These are phyloP conservation scores for Tubosaeta sp. DNA, from an alignment of 768 basidiomycete species.

Conservation along the genomic window DNA sequence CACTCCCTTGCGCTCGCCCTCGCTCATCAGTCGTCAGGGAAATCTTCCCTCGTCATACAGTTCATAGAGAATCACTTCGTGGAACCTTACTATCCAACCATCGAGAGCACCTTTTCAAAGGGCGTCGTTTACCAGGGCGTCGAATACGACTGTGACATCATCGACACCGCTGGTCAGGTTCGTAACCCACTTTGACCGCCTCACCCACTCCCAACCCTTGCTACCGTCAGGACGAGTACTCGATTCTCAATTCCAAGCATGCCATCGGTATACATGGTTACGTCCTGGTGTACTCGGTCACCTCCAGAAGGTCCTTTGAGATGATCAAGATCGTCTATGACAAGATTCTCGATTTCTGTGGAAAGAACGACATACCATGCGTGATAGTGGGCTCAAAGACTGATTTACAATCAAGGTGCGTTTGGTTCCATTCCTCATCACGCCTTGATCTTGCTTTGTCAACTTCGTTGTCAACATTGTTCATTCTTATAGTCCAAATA, in stretches of 20 bases:
- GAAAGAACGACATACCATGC: slow-evolving; percentile 80
- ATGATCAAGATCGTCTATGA: slow-evolving; percentile 93
- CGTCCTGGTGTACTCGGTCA: slow-evolving; percentile 93
- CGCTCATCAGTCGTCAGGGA: slow-evolving; percentile 54
- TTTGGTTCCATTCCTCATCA: slow-evolving; percentile 13
- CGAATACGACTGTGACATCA: slow-evolving; percentile 95
- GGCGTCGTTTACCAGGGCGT: slow-evolving; percentile 81
- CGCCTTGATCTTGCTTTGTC: slow-evolving; percentile 9
- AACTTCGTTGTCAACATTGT: slow-evolving; percentile 13
- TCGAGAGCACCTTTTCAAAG: slow-evolving; percentile 85
- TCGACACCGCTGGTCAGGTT: slow-evolving; percentile 97
- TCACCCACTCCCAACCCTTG: slow-evolving; percentile 4
- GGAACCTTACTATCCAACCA: slow-evolving; percentile 93
- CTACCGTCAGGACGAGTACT: slow-evolving; percentile 74
- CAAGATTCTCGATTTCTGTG: slow-evolving; percentile 88
- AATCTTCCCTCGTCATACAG: slow-evolving; percentile 89
- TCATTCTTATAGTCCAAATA: slow-evolving; percentile 34
- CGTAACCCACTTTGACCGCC: slow-evolving; percentile 18
- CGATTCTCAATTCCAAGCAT: slow-evolving; percentile 88
- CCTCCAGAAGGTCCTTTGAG: slow-evolving; percentile 85
- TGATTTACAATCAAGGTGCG: slow-evolving; percentile 74
- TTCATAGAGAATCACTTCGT: slow-evolving; percentile 91
- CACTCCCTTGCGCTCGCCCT: slow-evolving; percentile 5
- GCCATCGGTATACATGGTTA: slow-evolving; percentile 98
- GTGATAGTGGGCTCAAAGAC: slow-evolving; percentile 93